Percentiles rank a stretch among this genome's conserved stretches.
Conservation (phyloP, 73 alveolate species). For the Stentor coeruleus region DNA sequence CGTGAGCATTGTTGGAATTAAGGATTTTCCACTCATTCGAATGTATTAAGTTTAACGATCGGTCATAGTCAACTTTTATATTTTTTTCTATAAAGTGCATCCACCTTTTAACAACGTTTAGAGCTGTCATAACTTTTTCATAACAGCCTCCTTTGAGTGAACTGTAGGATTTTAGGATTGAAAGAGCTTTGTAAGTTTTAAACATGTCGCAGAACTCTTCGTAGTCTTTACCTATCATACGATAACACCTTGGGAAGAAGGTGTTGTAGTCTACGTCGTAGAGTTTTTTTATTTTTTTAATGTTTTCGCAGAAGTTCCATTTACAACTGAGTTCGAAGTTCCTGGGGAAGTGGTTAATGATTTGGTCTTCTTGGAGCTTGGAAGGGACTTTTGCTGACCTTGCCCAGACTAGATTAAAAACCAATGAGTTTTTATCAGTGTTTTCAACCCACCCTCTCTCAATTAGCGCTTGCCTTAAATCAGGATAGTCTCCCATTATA, state of each 20-base stretch:
- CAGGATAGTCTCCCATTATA: background rate
- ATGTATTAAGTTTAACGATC: background rate
- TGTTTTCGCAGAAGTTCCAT: constrained; percentile 59
- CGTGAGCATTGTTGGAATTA: background rate
- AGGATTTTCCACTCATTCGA: background rate
- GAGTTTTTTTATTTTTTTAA: constrained; percentile 53
- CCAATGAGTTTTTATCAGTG: background rate
- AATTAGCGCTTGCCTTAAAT: background rate
- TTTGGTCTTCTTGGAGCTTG: constrained; percentile 25
- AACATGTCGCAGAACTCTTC: background rate
- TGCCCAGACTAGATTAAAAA: constrained; percentile 17
- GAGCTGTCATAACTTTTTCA: background rate
- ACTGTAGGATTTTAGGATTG: background rate
- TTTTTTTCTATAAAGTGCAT: background rate
- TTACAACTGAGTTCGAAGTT: constrained; percentile 65
- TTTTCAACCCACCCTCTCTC: constrained; percentile 33
- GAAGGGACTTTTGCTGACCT: background rate
- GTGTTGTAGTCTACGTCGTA: no score
- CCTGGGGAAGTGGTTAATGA: constrained; percentile 65
- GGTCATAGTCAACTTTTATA: background rate
- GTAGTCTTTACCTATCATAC: constrained; percentile 49
- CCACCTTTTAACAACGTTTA: background rate
- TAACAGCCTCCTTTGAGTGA: background rate
- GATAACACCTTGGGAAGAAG: constrained; percentile 73
- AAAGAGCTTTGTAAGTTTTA: background rate